Conservation (phyloP, 1,284 basidiomycete genomes). For the Agaricales sp. region DNA sequence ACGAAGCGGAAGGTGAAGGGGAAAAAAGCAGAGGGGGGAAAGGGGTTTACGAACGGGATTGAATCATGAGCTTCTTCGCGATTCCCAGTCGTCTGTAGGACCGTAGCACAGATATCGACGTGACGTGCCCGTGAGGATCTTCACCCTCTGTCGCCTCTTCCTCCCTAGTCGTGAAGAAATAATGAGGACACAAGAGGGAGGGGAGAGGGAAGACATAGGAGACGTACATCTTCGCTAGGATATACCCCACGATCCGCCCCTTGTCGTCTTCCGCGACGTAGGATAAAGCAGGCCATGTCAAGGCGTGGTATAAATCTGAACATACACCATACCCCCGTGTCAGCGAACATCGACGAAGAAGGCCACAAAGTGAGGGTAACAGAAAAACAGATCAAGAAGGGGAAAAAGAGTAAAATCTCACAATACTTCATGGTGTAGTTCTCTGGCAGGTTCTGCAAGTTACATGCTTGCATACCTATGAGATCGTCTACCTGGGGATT, state of each 20-base stretch:
- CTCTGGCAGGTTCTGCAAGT: constrained; percentile 88
- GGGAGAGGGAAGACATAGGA: not conserved
- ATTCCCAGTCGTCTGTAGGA: constrained; percentile 84
- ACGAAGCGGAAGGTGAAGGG: constrained; percentile 8
- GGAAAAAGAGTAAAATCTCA: constrained; percentile 17
- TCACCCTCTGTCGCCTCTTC: constrained; percentile 58
- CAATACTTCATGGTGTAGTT: constrained; percentile 94
- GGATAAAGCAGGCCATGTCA: constrained; percentile 95
- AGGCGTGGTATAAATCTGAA: constrained; percentile 86
- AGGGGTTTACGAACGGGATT: constrained; percentile 60
- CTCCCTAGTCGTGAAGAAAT: constrained; percentile 32
- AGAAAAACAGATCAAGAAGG: not conserved
- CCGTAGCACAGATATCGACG: constrained; percentile 89
- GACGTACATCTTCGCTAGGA: constrained; percentile 89
- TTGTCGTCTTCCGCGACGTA: constrained; percentile 94
- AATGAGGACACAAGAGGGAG: not conserved
- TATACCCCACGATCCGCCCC: constrained; percentile 93
- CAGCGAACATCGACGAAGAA: not conserved
- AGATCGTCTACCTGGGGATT: constrained; percentile 49
- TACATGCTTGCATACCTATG: constrained; percentile 86
- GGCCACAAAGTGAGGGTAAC: not conserved
- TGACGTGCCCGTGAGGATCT: constrained; percentile 83
- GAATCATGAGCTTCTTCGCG: constrained; percentile 89
- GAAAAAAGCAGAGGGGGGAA: not conserved
- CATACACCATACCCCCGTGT: not conserved